Base-by-base conservation (phyloP, 108 stramenopile genomes). In the Cyclotella baltica region DNA sequence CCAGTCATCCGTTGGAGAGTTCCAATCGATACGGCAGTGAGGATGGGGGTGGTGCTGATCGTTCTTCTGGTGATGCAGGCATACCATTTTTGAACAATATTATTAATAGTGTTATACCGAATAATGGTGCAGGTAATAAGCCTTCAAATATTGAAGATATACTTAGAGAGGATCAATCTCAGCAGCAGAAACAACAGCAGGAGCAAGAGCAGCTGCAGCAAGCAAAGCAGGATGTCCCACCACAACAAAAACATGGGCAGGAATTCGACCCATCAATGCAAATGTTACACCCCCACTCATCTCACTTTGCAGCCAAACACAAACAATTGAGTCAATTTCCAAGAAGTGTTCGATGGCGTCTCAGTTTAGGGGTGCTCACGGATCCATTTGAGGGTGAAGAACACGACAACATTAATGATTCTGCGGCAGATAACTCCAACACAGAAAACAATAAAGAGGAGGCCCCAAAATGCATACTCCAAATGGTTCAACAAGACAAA, bases 331-430 rank as follows among this genome's bases (percentile, higher is more conserved):
- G 59, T 34, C 59, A 33, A 47, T 59, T 78, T 0, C 78, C 78
- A 50, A 37, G 78, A 64, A 67, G 71, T 58, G 71, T 79, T 13
- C 70, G 78, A 79, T 79, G 78, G 78, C 78, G 78, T 22, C 56
- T 79, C 5, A 48, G 55, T 50, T 72, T 79, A 64, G 70, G 71
- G 1, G 6, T 79, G 16, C 50, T 79, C 13, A 72, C 64, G 15
- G 70, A 38, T 48, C 78, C 71, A 34, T 40, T 23, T 29, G 46
- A 50, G 19, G 22, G 11, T 23, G 53, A 65, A 29, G 28, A 53
- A 23, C 0, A 46, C 9, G 28, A 3, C 25, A 11, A n/a, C 20
- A 27, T 25, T 3, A 5, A 55, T 55, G 20, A 8, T n/a, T n/a
- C n/a, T 19, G 4, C 51, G 4, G n/a, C 51, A 10, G 13, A 22